Conservation (phyloP, 2,329 filamentous ascomycete species). For the Rutstroemia sydowiana region DNA sequence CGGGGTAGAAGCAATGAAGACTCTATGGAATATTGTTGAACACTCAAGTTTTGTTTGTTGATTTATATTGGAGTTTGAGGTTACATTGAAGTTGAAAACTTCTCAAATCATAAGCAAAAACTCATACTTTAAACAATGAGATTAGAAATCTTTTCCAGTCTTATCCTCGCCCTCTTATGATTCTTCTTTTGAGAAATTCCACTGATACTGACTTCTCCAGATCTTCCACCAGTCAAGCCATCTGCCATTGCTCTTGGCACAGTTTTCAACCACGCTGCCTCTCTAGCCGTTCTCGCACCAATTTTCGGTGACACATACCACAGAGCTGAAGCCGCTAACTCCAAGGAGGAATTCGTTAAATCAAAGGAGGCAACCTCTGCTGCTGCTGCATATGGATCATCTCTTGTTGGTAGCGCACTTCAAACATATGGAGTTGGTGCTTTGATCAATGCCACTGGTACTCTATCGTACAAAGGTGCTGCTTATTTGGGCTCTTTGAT, state of each 20-base stretch:
- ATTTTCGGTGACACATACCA: conserved; percentile 94
- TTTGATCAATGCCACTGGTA: conserved; percentile 89
- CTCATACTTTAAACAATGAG: not conserved
- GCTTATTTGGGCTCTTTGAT: conserved; percentile 87
- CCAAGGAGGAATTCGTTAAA: conserved; percentile 92
- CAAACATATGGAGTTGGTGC: conserved; percentile 87
- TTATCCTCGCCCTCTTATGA: not conserved
- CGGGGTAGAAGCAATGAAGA: not conserved
- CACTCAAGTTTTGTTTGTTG: not conserved
- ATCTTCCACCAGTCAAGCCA: conserved; percentile 84
- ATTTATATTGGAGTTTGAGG: not conserved
- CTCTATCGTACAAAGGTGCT: conserved; percentile 92
- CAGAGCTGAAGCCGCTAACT: conserved; percentile 83
- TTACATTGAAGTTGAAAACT: not conserved
- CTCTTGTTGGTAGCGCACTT: conserved; percentile 78
- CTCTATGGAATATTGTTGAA: not conserved
- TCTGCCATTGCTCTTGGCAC: conserved; percentile 96
- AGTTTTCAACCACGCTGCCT: conserved; percentile 88
- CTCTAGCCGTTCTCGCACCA: conserved; percentile 78
- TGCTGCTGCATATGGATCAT: conserved; percentile 83
- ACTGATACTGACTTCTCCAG: conserved; percentile 13
- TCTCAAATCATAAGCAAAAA: too few relatives aligned
- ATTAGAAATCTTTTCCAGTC: not conserved
- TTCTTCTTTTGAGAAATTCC: not conserved
- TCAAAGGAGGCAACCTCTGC: conserved; percentile 87